Base-by-base conservation (phyloP, 352 stramenopile genomes). In the Phytophthora tubulina region DNA sequence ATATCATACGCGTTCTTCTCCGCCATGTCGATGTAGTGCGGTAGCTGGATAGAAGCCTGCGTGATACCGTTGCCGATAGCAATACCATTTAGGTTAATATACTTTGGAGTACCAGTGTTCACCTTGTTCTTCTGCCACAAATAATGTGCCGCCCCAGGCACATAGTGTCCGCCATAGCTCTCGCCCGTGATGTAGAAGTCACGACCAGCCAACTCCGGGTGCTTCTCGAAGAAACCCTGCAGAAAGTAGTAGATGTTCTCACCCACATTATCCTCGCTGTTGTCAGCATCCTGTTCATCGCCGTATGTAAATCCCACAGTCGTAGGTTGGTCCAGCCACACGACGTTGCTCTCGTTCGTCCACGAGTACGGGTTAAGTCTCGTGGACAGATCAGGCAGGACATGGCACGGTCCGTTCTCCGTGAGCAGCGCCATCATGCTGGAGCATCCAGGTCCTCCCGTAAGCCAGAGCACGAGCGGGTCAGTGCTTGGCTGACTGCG, bases 211-310 rank as follows among this genome's bases (percentile, higher is more conserved):
- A 94, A 74, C 63, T 87, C 74, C 15, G 84, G 85, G 64, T 91
- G 85, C 46, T 88, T 79, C 15, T 77, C 61, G 33, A 93, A 70
- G 72, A 90, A 92, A 44, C 79, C 78, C 27, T 91, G 82, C 14
- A 94, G 51, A 63, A 92, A 94, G 48, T 78, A 80, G 72, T 81
- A 92, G 35, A 92, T 87, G 68, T 92, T 91, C 33, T 85, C 81
- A 8, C 81, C 84, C 35, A 92, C 84, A 44, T 88, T 63, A 41
- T 79, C 63, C 42, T 92, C 85, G 38, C 65, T 78, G 13, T 68
- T 45, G 62, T 90, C 81, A 1, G 64, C 61, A 42, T 92, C 83
- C 0, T 65, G 59, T 39, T 71, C 11, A 31, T 67, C 64, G 32
- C 76, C 74, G 50, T 89, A 89, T 3, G 84, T 91, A 62, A 86